A percentile compares a stretch with the other conserved stretches of the same genome.
Conservation (phyloP, 768 basidiomycete genomes). For the Tricholoma bakamatsutake region DNA sequence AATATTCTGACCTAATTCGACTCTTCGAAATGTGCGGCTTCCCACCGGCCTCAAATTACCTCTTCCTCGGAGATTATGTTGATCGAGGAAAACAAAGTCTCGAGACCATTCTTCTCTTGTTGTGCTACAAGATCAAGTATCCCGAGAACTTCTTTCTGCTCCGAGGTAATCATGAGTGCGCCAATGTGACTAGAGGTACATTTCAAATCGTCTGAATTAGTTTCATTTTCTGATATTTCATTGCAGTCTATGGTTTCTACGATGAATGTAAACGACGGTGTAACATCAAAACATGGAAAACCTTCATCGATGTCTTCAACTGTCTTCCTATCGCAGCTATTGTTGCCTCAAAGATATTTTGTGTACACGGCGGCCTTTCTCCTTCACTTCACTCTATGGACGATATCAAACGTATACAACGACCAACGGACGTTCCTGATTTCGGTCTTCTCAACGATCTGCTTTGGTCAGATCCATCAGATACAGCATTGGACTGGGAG, state of each 20-base stretch:
- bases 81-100: conserved; percentile 98
- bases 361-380: conserved; percentile 94
- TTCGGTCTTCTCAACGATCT: conserved; percentile 96
- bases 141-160: conserved; percentile 99
- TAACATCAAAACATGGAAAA: conserved; percentile 99
- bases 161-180: conserved; percentile 98
- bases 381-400: conserved; percentile 95
- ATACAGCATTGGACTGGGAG: conserved; percentile 98
- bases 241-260: conserved; percentile 95
- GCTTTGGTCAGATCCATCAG: conserved; percentile 97
- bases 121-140: conserved; percentile 99
- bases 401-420: conserved; percentile 95
- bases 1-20: conserved; percentile 97
- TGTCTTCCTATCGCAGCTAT: conserved; percentile 97
- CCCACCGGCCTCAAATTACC: conserved; percentile 94
- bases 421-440: conserved; percentile 98
- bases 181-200: conserved; percentile 94
- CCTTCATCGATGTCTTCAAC: conserved; percentile 99
- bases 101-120: conserved; percentile 92
- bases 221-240: conserved; percentile 13
- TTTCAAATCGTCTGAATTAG: conserved; percentile 2
- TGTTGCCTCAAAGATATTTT: conserved; percentile 99
- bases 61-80: conserved; percentile 98
- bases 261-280: conserved; percentile 99
- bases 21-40: conserved; percentile 99